Evolutionary conservation across 129 eudicot species (phyloP).

Genomic region (Ambrosia trifida): DNA sequence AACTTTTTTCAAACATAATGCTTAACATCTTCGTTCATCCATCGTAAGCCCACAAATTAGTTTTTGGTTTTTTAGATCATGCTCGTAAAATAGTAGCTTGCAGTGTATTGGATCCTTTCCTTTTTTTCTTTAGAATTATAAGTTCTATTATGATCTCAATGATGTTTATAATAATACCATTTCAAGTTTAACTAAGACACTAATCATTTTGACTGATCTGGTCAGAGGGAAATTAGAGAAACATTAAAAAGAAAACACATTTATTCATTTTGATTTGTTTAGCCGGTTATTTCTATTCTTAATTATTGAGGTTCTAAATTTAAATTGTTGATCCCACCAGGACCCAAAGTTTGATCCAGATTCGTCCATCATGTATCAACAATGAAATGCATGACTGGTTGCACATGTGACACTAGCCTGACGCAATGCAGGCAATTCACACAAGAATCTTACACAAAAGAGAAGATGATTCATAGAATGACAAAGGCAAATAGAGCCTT

Average conservation of each 20-base stretch:
- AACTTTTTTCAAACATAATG: too few relatives aligned
- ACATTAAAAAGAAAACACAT: constrained; percentile 3
- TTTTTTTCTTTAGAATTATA: too few relatives aligned
- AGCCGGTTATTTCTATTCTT: background rate
- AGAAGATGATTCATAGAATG: too few relatives aligned
- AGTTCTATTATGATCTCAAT: too few relatives aligned
- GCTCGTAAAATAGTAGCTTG: background rate
- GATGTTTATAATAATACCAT: too few relatives aligned
- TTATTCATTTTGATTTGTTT: constrained; percentile 3
- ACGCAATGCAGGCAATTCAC: constrained; percentile 73
- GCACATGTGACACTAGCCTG: constrained; percentile 67
- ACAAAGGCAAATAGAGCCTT: too few relatives aligned
- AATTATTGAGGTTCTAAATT: constrained; percentile 7
- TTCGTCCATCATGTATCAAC: constrained; percentile 61
- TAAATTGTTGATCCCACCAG: constrained; percentile 42
- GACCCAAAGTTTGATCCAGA: constrained; percentile 91
- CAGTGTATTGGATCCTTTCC: too few relatives aligned
- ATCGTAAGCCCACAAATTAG: constrained; percentile 54
- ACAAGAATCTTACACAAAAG: too few relatives aligned
- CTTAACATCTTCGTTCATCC: too few relatives aligned
- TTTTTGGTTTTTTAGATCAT: background rate
- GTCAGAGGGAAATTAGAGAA: background rate
- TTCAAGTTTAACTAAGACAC: background rate
- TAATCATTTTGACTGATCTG: background rate
- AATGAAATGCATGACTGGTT: constrained; percentile 71